Percentiles rank a stretch among this genome's conserved stretches.
phyloP scores from a whole-genome alignment of 306 rosid species.

The Cucumis sativus region Cucumber_9930_V3 NC_026660.2:4726501-4727000 shows the following conservation, averaged over 20 bases:
- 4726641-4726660: neutral
- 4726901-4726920: neutral
- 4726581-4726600: neutral
- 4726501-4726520: neutral
- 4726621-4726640: neutral
- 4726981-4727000: neutral
- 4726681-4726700: conserved; percentile 10
- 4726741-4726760: conserved; percentile 61
- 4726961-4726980: neutral
- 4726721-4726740: conserved; percentile 78
- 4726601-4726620: neutral
- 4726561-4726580: neutral
- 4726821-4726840: too few species aligned
- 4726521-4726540: neutral
- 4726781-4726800: too few species aligned
- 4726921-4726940: neutral
- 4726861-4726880: neutral
- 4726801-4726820: too few species aligned
- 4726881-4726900: neutral
- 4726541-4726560: neutral
- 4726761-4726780: neutral
- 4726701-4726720: conserved; percentile 91
- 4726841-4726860: neutral
- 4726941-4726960: neutral
- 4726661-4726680: neutral